These are phyloP conservation scores for Phytophthora syringae DNA, from an alignment of 352 stramenopile genomes.

Conservation along the genomic window DNA sequence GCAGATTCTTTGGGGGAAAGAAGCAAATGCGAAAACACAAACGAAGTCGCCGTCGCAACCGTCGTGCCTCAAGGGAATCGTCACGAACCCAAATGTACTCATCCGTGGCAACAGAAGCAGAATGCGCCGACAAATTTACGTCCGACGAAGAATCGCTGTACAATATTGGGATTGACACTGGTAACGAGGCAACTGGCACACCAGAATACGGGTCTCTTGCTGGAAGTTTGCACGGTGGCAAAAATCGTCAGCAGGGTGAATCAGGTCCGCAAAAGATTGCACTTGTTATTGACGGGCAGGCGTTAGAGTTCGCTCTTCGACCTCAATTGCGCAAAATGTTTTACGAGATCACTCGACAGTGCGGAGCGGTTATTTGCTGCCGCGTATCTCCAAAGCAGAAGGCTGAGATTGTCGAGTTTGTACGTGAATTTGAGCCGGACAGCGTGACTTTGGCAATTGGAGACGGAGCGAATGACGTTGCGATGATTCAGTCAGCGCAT, in stretches of 20 bases:
- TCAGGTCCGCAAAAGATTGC: constrained; percentile 39
- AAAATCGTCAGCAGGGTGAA: constrained; percentile 2
- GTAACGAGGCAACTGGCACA: constrained; percentile 20
- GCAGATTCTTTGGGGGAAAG: constrained; percentile 13
- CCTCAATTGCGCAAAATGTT: constrained; percentile 60
- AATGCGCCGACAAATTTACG: constrained; percentile 21
- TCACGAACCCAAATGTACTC: constrained; percentile 35
- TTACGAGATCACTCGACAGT: constrained; percentile 74
- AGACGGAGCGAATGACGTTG: constrained; percentile 97
- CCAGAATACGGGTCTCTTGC: constrained; percentile 37
- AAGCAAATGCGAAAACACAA: constrained; percentile 33
- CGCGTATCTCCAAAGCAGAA: constrained; percentile 92
- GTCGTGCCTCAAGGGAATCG: constrained; percentile 15
- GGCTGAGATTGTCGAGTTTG: constrained; percentile 78
- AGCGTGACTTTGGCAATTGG: constrained; percentile 92
- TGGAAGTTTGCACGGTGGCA: constrained; percentile 13
- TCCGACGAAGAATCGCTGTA: constrained; percentile 31
- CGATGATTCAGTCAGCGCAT: constrained; percentile 94
- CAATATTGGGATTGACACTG: constrained; percentile 21
- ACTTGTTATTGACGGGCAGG: constrained; percentile 94
- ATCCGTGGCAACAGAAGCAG: constrained; percentile 35
- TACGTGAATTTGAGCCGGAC: constrained; percentile 71
- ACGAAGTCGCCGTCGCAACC: constrained; percentile 17
- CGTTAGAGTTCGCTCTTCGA: constrained; percentile 78
- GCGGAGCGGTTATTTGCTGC: constrained; percentile 87